Base-by-base conservation (phyloP, 2,329 filamentous ascomycete species). In the Tolypocladium ophioglossoides region DNA sequence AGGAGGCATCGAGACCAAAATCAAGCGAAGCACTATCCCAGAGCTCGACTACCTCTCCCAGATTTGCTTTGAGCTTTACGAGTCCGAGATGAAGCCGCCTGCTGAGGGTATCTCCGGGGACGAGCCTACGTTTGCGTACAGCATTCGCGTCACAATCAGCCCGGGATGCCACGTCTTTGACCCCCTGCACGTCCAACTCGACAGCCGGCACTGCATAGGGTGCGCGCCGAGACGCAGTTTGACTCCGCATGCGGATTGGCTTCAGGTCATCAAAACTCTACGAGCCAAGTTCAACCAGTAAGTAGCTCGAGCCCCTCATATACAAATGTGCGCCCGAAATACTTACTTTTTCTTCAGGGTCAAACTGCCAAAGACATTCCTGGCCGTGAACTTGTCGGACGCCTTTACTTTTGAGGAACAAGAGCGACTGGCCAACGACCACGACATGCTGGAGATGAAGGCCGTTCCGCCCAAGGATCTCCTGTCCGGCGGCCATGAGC, bases 11-110 rank as follows among this genome's bases (percentile, higher is more conserved):
- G 88, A 95, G 66, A 96, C 92, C 27, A 99, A 99, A 74, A 97
- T 99, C 66, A 87, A 90, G 63, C 87, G 95, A 39, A 91, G 90
- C 64, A 91, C 89, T 41, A 99, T 99, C 59, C 94, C 94, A 0
- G 94, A 99, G 72, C 84, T 99, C 37, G 94, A 99, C 69, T 99
- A 99, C 68, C 83, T 99, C 32, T 95, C 89, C 9, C 94, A 97
- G 67, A 97, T 99, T 66, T 95, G 90, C 70, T 99, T 99, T 62
- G 94, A 99, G 74, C 78, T 99, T 32, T 99, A 99, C 72, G 94
- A 99, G 70, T 92, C 90, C 18, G 89, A 94, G 70, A 92, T 91
- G 59, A 84, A 83, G 64, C 69, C 72, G 20, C 63, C 75, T 11
- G 62, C 67, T 56, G 67, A 78, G 66, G 62, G 67, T 35, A 55